Evolutionary conservation across 352 stramenopile genomes (phyloP).

Genomic region (Pythium biforme): DNA sequence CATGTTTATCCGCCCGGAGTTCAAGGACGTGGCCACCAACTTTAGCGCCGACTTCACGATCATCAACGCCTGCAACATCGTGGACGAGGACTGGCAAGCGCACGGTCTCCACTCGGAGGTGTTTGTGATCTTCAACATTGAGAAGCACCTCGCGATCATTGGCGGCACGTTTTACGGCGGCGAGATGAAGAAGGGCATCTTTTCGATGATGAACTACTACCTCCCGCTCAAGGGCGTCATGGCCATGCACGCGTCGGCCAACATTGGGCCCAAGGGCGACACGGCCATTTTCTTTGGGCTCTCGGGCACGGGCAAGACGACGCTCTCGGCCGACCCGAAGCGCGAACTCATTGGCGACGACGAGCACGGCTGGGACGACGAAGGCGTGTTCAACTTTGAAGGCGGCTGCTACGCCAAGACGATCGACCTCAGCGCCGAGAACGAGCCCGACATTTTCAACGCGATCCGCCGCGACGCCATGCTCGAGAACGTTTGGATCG

Average conservation of each 20-base stretch:
- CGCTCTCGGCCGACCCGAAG: slow-evolving; percentile 83
- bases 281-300: slow-evolving; percentile 56
- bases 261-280: slow-evolving; percentile 48
- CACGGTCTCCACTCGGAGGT: slow-evolving; percentile 58
- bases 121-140: slow-evolving; percentile 73
- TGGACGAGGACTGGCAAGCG: slow-evolving; percentile 55
- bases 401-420: slow-evolving; percentile 98
- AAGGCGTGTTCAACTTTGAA: slow-evolving; percentile 98
- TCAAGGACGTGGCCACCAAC: slow-evolving; percentile 42
- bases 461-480: slow-evolving; percentile 46
- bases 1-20: slow-evolving; percentile 69
- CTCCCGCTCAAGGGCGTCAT: slow-evolving; percentile 58
- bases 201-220: slow-evolving; percentile 74
- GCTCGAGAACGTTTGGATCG: slow-evolving; percentile 59
- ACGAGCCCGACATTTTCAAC: slow-evolving; percentile 95
- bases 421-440: slow-evolving; percentile 91
- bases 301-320: slow-evolving; percentile 92
- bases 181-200: slow-evolving; percentile 77
- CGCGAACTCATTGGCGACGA: slow-evolving; percentile 94
- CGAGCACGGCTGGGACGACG: slow-evolving; percentile 57
- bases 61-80: slow-evolving; percentile 64
- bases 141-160: slow-evolving; percentile 59
- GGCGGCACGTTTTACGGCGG: slow-evolving; percentile 64
- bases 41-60: slow-evolving; percentile 63
- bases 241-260: slow-evolving; percentile 61